Percentiles rank a stretch among this genome's conserved stretches.
phyloP scores from a whole-genome alignment of 306 rosid genomes.

The Trichosanthes truncata region DNA sequence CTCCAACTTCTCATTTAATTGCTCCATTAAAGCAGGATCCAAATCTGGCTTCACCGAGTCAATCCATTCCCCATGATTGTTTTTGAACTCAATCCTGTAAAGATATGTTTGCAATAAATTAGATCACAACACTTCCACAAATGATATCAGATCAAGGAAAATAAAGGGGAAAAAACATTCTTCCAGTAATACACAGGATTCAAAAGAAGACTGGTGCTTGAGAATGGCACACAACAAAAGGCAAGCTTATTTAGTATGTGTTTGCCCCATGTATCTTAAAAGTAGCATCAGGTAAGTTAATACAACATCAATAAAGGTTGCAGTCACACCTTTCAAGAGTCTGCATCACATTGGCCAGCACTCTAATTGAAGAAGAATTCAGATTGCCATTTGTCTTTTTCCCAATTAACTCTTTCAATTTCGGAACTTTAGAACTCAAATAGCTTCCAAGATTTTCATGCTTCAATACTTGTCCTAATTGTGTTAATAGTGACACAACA shows the following conservation, averaged over 20 bases:
- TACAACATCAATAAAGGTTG: not conserved
- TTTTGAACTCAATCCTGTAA: slow-evolving; percentile 66
- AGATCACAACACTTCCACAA: not conserved
- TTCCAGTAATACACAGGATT: not conserved
- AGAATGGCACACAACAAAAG: not conserved
- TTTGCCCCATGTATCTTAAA: slow-evolving; percentile 3
- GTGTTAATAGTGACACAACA: slow-evolving; percentile 11
- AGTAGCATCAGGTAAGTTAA: slow-evolving; percentile 1
- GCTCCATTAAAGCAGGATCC: slow-evolving; percentile 44
- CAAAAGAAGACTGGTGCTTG: not conserved
- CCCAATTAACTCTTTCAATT: slow-evolving; percentile 44
- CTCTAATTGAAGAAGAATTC: slow-evolving; percentile 39
- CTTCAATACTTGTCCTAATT: slow-evolving; percentile 73
- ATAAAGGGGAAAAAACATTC: not conserved
- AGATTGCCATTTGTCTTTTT: slow-evolving; percentile 56
- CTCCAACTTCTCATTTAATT: slow-evolving; percentile 42
- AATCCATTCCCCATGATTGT: slow-evolving; percentile 60
- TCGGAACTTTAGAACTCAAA: slow-evolving; percentile 63
- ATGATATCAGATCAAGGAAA: not conserved
- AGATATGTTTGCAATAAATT: not conserved
- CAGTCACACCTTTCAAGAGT: slow-evolving; percentile 61
- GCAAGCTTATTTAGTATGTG: not conserved
- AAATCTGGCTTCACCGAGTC: slow-evolving; percentile 53
- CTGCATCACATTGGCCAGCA: slow-evolving; percentile 53
- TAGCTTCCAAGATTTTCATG: slow-evolving; percentile 65